Evolutionary conservation across 148 eudicot genomes (phyloP), one percentile per base, ranked within the genome.

Genomic region (Cornus florida): DNA sequence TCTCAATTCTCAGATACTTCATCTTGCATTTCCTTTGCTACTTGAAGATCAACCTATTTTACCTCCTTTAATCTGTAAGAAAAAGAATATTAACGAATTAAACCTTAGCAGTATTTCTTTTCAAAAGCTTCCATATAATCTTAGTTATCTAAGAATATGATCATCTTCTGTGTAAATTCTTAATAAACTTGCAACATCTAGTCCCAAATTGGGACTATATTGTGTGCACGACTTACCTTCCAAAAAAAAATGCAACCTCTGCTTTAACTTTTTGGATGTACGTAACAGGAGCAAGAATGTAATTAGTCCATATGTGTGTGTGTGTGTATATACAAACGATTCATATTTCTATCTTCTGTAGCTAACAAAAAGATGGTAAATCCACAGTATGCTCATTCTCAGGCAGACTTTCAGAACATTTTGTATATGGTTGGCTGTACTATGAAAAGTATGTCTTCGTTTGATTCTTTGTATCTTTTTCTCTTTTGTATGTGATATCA

Each of bases 401-500:
- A 12, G 20, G 64, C 17, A 35, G 1, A 35, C 38, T 35, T 35
- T 4, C 38, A 2, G 5, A 35, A 35, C 38, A 35, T 35, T 35
- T 35, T 4, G 3, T 35, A 35, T 35, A 35, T 35, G 38, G 3
- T 35, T 35, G 1, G 1, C 38, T 35, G 5, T 0, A 35, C 2
- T 57, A 57, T 4, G 20, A 17, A 57, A 57, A 57, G 50, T n/a
- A 80, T 71, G 31, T 56, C 46, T 6, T 46, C 32, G 17, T 24
- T 35, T 64, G 50, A 59, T 67, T 56, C 19, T 60, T 20, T 53
- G 20, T 43, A 74, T 78, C 78, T 33, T 81, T 23, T 39, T 70
- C 70, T 5, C 28, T 79, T 32, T 23, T 17, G 57, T 72, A 65
- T 70, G 33, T 70, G 68, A 70, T 70, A 48, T 78, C 89, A 93